phyloP scores from a whole-genome alignment of 2,329 filamentous ascomycete species.

The Canariomyces notabilis region DNA sequence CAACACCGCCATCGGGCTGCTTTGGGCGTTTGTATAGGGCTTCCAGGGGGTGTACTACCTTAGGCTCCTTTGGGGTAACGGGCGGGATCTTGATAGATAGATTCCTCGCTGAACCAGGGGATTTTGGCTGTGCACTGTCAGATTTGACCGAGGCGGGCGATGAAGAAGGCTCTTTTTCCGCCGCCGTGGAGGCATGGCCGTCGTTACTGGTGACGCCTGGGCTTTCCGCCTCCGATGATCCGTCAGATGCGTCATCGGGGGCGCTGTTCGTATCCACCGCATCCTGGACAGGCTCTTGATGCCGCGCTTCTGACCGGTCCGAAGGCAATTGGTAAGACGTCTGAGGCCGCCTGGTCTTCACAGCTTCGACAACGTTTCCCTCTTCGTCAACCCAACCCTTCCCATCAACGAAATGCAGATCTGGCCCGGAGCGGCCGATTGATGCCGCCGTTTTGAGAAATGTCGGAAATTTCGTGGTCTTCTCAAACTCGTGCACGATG shows the following conservation, averaged over 20 bases:
- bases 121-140: slow-evolving; percentile 41
- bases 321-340: slow-evolving; percentile 26
- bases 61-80: slow-evolving; percentile 38
- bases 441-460: slow-evolving; percentile 62
- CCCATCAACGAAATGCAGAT: slow-evolving; percentile 68
- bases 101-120: slow-evolving; percentile 45
- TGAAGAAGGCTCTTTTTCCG: slow-evolving; percentile 3
- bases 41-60: slow-evolving; percentile 80
- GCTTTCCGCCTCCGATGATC: slow-evolving; percentile 21
- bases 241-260: slow-evolving; percentile 12
- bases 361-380: slow-evolving; percentile 67
- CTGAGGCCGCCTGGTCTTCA: slow-evolving; percentile 35
- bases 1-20: slow-evolving; percentile 33
- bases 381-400: slow-evolving; percentile 82
- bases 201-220: not conserved
- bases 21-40: slow-evolving; percentile 79
- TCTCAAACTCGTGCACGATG: slow-evolving; percentile 83
- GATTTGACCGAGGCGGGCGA: slow-evolving; percentile 25
- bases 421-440: slow-evolving; percentile 40
- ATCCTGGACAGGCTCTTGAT: slow-evolving; percentile 5
- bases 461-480: slow-evolving; percentile 73
- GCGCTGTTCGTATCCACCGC: slow-evolving; percentile 11
- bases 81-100: slow-evolving; percentile 54
- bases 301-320: slow-evolving; percentile 14
- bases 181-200: not conserved